A percentile compares a stretch with the other conserved stretches of the same genome.
These are phyloP conservation scores for Botryotinia convoluta DNA, from an alignment of 2,329 filamentous ascomycete genomes.

Conservation along the genomic window DNA sequence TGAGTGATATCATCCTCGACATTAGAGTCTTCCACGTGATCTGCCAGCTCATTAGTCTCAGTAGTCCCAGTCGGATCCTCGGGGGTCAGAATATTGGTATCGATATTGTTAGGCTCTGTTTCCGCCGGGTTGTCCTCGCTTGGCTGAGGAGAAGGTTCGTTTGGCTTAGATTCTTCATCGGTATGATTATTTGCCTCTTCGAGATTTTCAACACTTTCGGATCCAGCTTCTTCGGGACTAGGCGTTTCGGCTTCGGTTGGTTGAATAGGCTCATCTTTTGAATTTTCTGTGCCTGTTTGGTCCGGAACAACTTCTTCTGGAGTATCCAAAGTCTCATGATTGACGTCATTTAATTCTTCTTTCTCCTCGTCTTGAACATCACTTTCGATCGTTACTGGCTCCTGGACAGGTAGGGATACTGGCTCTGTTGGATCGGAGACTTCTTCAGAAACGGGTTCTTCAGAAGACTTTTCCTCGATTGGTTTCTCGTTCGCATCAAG, in stretches of 20 bases:
- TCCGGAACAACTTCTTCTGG: not conserved
- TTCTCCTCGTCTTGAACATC: not conserved
- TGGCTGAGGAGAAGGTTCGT: not conserved
- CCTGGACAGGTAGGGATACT: not conserved
- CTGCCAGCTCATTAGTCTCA: not conserved
- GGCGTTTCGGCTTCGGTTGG: not conserved
- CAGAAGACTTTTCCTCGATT: not conserved
- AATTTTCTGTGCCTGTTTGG: not conserved
- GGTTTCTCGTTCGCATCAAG: not conserved
- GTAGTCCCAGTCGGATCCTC: not conserved
- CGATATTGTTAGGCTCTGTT: not conserved
- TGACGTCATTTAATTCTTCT: not conserved
- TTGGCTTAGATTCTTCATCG: not conserved
- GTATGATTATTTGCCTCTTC: not conserved
- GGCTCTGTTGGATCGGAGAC: not conserved
- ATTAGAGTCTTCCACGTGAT: not conserved
- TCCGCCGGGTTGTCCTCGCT: not conserved
- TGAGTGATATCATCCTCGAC: not conserved
- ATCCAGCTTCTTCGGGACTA: not conserved
- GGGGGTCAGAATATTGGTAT: not conserved
- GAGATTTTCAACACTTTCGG: not conserved
- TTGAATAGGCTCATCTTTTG: slow-evolving; percentile 1
- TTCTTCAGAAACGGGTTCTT: not conserved
- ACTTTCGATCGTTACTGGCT: not conserved
- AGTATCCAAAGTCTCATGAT: not conserved